Evolutionary conservation across 1,284 basidiomycete species (phyloP), one percentile per base, ranked within the genome.

Genomic region (Chalciporus sp.): DNA sequence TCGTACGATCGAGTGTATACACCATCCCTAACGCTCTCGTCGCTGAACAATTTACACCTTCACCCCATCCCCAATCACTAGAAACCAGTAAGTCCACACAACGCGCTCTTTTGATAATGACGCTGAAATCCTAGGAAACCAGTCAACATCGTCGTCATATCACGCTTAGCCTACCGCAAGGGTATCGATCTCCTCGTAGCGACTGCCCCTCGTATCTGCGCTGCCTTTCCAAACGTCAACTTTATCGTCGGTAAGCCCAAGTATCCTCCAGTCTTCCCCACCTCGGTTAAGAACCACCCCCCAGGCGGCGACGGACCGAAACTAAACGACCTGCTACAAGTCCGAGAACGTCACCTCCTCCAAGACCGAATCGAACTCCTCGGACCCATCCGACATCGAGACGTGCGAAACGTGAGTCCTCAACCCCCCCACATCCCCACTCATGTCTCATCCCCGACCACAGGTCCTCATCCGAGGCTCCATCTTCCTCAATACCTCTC

Each of bases 21-120:
- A 95, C 97, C 5, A 96, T 99, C 23, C 97, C 97, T 1, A 98
- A 97, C 61, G 90, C 97, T 0, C 75, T 99, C n/a, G 86, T 95
- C 3, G 86, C 94, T 0, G 88, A 91, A 35, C 86, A 91, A 59
- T 99, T 99, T 67, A 78, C 76, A 47, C 95, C 96, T 0, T 76
- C 78, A 12, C 76, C 74, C 0, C 52, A 71, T 0, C 73, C 73
- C 0, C 73, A 74, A 14, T 70, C 79, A 6, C 75, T 77, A 1
- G 79, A 88, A 2, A 84, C 73, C 46, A 86, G 92, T 92, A 61
- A 65, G 84, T 71, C 27, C 17, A 9, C 17, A 9, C 28, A 7
- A n/a, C 17, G 5, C 11, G 11, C 6, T n/a, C 2, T 20, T 9
- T 29, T 11, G 4, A 16, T 42, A 9, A 47, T 17, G 42, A 23